A percentile compares a stretch with the other conserved stretches of the same genome.
Conservation (phyloP, 139 green algal species). For the Penium margaritaceum region DNA sequence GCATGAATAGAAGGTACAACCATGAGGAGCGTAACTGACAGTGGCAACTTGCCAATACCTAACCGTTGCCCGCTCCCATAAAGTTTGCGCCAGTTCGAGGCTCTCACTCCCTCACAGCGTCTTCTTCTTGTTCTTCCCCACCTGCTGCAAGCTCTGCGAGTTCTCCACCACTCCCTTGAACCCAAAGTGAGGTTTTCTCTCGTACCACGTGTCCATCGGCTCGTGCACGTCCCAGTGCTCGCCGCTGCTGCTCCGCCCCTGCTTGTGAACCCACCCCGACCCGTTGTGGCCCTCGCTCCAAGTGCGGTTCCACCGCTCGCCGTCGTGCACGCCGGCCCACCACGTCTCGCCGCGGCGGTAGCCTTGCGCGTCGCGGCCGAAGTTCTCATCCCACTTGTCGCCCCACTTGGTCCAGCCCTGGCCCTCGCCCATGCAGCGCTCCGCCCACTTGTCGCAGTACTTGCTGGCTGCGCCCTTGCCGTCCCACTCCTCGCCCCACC, state of each 20-base stretch:
- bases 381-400: constrained; percentile 48
- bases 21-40: too few relatives aligned
- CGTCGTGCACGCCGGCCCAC: constrained; percentile 13
- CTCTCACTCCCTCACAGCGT: not conserved
- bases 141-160: constrained; percentile 19
- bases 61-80: too few relatives aligned
- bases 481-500: constrained; percentile 49
- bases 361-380: constrained; percentile 14
- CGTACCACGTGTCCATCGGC: constrained; percentile 41
- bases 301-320: constrained; percentile 17
- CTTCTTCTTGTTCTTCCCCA: constrained; percentile 13
- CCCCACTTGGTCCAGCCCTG: constrained; percentile 38
- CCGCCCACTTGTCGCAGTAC: constrained; percentile 43
- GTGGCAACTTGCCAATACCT: too few relatives aligned
- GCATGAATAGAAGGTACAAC: too few relatives aligned
- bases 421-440: constrained; percentile 15
- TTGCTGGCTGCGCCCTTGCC: constrained; percentile 33
- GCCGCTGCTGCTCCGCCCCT: constrained; percentile 32
- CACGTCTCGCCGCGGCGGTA: constrained; percentile 38
- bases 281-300: constrained; percentile 45
- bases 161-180: constrained; percentile 41
- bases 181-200: constrained; percentile 37
- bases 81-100: too few relatives aligned
- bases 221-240: constrained; percentile 44
- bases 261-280: constrained; percentile 42